Evolutionary conservation across 2,329 filamentous ascomycete genomes (phyloP), one percentile per base, ranked within the genome.

Genomic region (Spiromastix sp.): DNA sequence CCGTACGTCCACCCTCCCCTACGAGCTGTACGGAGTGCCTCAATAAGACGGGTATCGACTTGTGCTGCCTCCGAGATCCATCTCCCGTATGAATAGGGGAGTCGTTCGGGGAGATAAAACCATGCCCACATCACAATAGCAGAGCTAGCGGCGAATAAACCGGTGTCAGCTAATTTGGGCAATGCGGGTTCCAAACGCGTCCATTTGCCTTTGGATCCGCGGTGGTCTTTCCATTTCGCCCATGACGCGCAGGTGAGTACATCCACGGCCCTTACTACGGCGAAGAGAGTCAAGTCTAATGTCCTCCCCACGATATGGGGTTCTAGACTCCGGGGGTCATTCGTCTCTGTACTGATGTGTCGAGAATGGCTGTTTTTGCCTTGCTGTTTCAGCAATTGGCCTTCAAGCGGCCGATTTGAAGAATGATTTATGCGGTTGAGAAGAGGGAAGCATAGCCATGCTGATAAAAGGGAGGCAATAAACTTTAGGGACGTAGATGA

Each of bases 81-180:
- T 52, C 77, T 79, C 48, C 77, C 79, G 61, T 93, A 93, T 26
- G 78, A 70, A 18, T 64, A 68, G 2, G 85, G 85, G 2, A 93
- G 69, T 13, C 74, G 70, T 22, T 74, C 67, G 0, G 85, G 83
- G 7, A 67, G 56, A 61, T 89, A 93, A 54, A 93, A 79, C 82
- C 83, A 93, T 12, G 83, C 73, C 80, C 83, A 89, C 85, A 93
- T 93, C 46, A 93, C 79, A 24, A 84, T 62, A 15, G 78, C 80
- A 25, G 74, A 77, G 13, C 82, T 86, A 21, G 70, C 56, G 29
- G 80, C 75, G 55, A 93, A 93, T 12, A 87, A 61, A 4, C 72
- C 60, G 3, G 82, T 73, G 50, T 89, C 81, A n/a, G 74, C 64
- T 24, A 74, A 54, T 18, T 51, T 49, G 18, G 62, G 55, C 5